Evolutionary conservation across 106 monocot genomes (phyloP), one percentile per base, ranked within the genome.

Genomic region (Alisma plantagoaquatica): DNA sequence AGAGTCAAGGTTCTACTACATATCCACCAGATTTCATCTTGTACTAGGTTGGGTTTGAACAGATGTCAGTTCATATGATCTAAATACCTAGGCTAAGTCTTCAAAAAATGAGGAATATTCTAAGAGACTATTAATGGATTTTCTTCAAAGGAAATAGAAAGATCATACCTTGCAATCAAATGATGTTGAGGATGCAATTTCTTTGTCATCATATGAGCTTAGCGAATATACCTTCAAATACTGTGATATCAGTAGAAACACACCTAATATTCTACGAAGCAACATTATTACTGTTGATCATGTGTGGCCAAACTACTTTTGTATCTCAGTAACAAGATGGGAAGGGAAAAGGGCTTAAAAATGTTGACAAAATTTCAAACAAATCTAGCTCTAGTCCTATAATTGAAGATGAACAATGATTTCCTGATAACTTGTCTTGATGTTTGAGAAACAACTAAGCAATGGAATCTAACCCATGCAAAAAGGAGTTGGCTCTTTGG

Each of bases 201-300:
- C 60, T 43, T 16, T 69, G 16, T 43, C 61, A 56, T 76, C 92
- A 17, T 65, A 59, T 73, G 76, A 75, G 41, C 50, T 61, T 14
- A 79, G 63, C 35, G 82, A 86, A 16, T 49, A 66, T 32, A 68
- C 72, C 52, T 66, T 7, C 14, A 14, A n/a, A n/a, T n/a, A n/a
- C n/a, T n/a, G n/a, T n/a, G n/a, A n/a, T n/a, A n/a, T n/a, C n/a
- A n/a, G n/a, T n/a, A n/a, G n/a, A n/a, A n/a, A n/a, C n/a, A n/a
- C n/a, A n/a, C n/a, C n/a, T n/a, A n/a, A n/a, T n/a, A n/a, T n/a
- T n/a, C n/a, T n/a, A n/a, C n/a, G n/a, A n/a, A n/a, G n/a, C n/a
- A n/a, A n/a, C n/a, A n/a, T n/a, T n/a, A n/a, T n/a, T n/a, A n/a
- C n/a, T n/a, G n/a, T n/a, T n/a, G n/a, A n/a, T n/a, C n/a, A n/a